Evolutionary conservation across 495 filamentous ascomycete genomes (phyloP).

Genomic region (Neurospora sp.): DNA sequence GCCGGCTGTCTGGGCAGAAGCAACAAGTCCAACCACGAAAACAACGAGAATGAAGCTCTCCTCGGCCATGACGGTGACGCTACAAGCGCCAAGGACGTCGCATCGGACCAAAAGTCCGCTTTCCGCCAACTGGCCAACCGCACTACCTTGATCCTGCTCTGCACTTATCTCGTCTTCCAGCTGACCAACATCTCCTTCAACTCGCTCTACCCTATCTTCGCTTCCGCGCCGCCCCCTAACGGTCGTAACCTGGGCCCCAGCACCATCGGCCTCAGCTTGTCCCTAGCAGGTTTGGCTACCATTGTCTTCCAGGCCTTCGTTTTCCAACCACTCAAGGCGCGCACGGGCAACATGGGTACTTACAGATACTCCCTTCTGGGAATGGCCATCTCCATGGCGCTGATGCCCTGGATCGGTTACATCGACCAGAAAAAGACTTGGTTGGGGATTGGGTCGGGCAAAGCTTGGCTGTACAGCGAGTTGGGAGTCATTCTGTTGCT

Average conservation of each 20-base stretch:
- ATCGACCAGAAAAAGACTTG: conserved; percentile 38
- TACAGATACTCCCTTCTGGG: conserved; percentile 74
- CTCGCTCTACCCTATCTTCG: conserved; percentile 86
- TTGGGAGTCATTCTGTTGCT: conserved; percentile 69
- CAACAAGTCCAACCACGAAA: conserved; percentile 23
- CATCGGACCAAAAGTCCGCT: conserved; percentile 27
- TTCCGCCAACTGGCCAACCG: conserved; percentile 55
- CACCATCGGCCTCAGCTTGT: conserved; percentile 77
- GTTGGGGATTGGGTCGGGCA: conserved; percentile 41
- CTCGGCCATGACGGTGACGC: conserved; percentile 15
- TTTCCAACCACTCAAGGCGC: conserved; percentile 68
- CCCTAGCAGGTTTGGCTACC: conserved; percentile 71
- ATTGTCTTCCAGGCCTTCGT: conserved; percentile 83
- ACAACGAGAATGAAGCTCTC: conserved; percentile 21
- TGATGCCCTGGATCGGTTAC: conserved; percentile 87
- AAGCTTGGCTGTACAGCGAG: conserved; percentile 61
- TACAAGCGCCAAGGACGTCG: conserved; percentile 19
- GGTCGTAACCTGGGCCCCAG: conserved; percentile 66
- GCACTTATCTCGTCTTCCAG: conserved; percentile 81
- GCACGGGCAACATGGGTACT: conserved; percentile 73
- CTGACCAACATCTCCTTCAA: conserved; percentile 84
- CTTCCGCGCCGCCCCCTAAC: conserved; percentile 57
- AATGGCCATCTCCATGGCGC: conserved; percentile 69
- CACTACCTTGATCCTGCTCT: conserved; percentile 68
- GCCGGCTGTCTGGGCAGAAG: conserved; percentile 4